A percentile compares a stretch with the other conserved stretches of the same genome.
phyloP scores from a whole-genome alignment of 495 filamentous ascomycete species.

The Opeltia flavorubescens region DNA sequence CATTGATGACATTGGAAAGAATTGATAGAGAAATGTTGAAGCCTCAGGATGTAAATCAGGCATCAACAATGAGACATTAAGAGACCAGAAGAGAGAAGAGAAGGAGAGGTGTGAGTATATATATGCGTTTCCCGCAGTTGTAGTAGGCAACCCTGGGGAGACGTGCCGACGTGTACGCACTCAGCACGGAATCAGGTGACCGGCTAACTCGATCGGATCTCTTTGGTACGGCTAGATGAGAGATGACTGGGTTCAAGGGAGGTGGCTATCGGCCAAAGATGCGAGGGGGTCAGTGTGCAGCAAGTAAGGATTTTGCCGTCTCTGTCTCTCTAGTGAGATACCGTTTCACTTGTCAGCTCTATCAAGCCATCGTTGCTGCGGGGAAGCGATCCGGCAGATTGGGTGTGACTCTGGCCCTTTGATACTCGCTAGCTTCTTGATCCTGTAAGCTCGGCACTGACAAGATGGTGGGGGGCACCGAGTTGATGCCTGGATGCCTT shows the following conservation, averaged over 20 bases:
- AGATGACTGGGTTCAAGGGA: constrained; percentile 1
- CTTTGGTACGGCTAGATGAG: neutral
- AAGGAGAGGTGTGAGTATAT: neutral
- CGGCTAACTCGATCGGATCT: neutral
- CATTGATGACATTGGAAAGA: neutral
- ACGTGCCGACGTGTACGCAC: constrained; percentile 6
- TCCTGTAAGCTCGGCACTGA: neutral
- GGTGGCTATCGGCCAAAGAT: neutral
- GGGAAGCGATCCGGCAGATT: constrained; percentile 12
- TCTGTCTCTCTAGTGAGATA: constrained; percentile 1
- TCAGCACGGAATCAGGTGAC: constrained; percentile 12
- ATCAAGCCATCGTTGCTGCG: constrained; percentile 5
- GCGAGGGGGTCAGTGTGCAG: neutral
- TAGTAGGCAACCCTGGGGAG: neutral
- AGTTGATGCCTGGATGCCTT: neutral
- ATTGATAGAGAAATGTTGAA: constrained; percentile 1
- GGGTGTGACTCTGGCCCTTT: constrained; percentile 1
- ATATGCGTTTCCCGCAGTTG: constrained; percentile 5
- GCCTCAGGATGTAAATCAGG: constrained; percentile 9
- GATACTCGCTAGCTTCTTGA: neutral
- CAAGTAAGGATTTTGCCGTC: neutral
- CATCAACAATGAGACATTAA: constrained; percentile 9
- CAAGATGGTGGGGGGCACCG: neutral
- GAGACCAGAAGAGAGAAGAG: constrained; percentile 1
- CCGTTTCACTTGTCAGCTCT: constrained; percentile 7